Base-by-base conservation (phyloP, 2,329 filamentous ascomycete species). In the Epichloe bromicola region DNA sequence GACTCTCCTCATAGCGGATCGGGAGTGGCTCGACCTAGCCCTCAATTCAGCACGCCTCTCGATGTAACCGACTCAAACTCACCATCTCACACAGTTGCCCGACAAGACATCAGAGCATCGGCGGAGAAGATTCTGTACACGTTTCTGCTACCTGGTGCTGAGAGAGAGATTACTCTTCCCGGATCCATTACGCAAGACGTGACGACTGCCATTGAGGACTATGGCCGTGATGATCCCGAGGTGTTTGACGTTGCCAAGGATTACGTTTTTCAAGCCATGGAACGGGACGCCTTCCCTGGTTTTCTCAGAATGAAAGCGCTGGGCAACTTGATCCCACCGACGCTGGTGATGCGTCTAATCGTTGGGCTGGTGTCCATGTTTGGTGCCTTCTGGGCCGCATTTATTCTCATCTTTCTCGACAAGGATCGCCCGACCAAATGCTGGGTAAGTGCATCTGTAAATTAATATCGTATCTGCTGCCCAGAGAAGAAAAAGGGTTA, bases 91-190 rank as follows among this genome's bases (percentile, higher is more conserved):
- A 86, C 84, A 1, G 88, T 96, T 42, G 80, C 85, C n/a, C 79
- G 93, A 56, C 82, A 88, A 55, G 93, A 98, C 62, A 89, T 98
- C 59, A 81, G 89, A 52, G 86, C 89, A 10, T 95, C 88, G 3
- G 94, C 94, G 0, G 93, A 97, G 71, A 96, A 95, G 76, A 96
- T 98, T 48, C 78, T 98, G n/a, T 98, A 96, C 70, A 97, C 91
- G 1, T 98, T 93, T 64, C 75, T 98, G 5, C 80, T 98, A 2
- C 89, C 90, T 0, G 90, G 89, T n/a, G 88, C 93, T 0, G 93
- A 98, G 70, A 82, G 94, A 59, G 93, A 98, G 69, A 97, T 98
- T 58, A 89, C 90, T 45, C 78, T 98, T 5, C 91, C 93, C 0
- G 85, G 90, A 54, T 82, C 82, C 36, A 95, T 97, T 62, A 85